These are phyloP conservation scores for Ceriops zippeliana DNA, from an alignment of 345 rosid genomes.

Conservation along the genomic window DNA sequence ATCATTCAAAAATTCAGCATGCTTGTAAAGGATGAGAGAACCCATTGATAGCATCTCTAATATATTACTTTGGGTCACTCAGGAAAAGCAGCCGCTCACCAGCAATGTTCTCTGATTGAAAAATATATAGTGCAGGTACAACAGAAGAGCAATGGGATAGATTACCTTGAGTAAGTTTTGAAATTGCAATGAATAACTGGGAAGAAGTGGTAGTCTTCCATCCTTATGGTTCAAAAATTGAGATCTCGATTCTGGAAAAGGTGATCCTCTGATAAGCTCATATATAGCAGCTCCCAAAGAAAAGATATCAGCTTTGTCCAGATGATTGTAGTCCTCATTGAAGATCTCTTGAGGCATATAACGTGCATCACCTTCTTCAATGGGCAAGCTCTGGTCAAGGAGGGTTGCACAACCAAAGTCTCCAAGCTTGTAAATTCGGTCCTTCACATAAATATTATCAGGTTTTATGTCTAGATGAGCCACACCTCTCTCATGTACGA, in stretches of 20 bases:
- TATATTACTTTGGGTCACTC: too few relatives aligned
- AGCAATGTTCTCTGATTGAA: not conserved
- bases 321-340: slow-evolving; percentile 76
- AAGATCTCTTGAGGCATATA: slow-evolving; percentile 99
- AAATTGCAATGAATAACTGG: slow-evolving; percentile 78
- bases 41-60: too few relatives aligned
- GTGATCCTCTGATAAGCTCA: slow-evolving; percentile 75
- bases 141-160: not conserved
- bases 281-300: slow-evolving; percentile 78
- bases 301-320: slow-evolving; percentile 90
- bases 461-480: slow-evolving; percentile 98
- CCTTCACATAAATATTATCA: slow-evolving; percentile 85
- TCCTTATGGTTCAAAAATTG: slow-evolving; percentile 64
- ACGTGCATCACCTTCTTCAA: slow-evolving; percentile 98
- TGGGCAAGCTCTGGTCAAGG: slow-evolving; percentile 69
- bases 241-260: slow-evolving; percentile 71
- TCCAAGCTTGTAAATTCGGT: slow-evolving; percentile 78
- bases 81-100: too few relatives aligned
- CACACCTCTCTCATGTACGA: slow-evolving; percentile 73
- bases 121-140: not conserved
- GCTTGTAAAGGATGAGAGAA: too few relatives aligned
- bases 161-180: slow-evolving; percentile 87
- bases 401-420: slow-evolving; percentile 97
- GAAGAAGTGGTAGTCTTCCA: slow-evolving; percentile 85
- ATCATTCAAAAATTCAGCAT: too few relatives aligned